Conservation (phyloP, 441 rosid genomes). For the Bruguiera hainesii region DNA sequence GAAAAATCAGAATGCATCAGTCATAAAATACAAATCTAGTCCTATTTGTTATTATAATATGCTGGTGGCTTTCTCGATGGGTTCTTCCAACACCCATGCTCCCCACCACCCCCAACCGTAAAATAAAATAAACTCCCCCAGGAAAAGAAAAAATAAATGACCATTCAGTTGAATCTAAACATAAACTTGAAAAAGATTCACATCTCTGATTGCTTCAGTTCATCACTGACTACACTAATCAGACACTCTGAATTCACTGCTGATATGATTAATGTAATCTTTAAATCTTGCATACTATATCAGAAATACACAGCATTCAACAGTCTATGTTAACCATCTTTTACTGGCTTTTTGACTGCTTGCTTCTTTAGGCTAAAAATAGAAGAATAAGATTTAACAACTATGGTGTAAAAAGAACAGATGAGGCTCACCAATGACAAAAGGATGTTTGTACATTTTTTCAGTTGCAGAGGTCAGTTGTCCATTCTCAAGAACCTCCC, state of each 20-base stretch:
- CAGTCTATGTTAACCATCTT: not conserved
- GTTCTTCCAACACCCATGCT: not conserved
- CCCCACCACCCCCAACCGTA: not conserved
- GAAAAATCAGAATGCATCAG: not conserved
- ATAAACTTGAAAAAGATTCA: no score
- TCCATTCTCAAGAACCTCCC: conserved; percentile 22
- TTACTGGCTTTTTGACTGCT: not conserved
- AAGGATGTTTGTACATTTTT: conserved; percentile 67
- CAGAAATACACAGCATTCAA: not conserved
- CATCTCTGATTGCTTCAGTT: no score
- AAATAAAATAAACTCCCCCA: not conserved
- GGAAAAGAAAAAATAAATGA: not conserved
- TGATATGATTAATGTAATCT: no score
- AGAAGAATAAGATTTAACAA: not conserved
- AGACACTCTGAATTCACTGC: no score
- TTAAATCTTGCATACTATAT: no score
- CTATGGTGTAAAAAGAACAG: not conserved
- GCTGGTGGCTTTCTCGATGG: not conserved
- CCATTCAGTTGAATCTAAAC: no score
- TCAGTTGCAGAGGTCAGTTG: conserved; percentile 51
- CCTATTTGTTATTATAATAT: not conserved
- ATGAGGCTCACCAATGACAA: conserved; percentile 69
- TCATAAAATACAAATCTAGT: not conserved
- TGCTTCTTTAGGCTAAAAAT: not conserved
- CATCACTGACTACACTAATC: no score